Conservation (phyloP, 2,329 filamentous ascomycete genomes). For the Ilyonectria robusta region DNA sequence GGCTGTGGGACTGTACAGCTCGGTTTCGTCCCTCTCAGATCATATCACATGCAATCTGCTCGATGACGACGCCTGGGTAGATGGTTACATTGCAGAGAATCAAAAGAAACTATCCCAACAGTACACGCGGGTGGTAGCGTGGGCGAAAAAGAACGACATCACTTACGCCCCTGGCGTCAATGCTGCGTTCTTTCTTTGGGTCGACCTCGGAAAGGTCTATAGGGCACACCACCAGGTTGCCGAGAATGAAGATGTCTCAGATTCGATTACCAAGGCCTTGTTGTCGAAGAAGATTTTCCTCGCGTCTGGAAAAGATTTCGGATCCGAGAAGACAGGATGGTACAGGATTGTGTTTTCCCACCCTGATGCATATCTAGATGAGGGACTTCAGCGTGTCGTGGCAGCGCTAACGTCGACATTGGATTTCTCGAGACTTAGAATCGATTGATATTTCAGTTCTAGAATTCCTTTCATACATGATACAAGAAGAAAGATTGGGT, state of each 20-base stretch:
- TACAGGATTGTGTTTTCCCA: conserved; percentile 58
- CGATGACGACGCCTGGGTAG: conserved; percentile 59
- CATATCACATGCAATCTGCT: conserved; percentile 58
- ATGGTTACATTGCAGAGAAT: conserved; percentile 61
- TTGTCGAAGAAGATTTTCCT: conserved; percentile 53
- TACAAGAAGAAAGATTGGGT: no score
- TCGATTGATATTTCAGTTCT: background rate
- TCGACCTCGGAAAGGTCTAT: conserved; percentile 59
- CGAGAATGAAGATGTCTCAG: conserved; percentile 42
- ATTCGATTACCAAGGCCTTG: conserved; percentile 47
- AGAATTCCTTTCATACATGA: background rate
- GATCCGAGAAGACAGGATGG: conserved; percentile 56
- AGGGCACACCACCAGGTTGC: conserved; percentile 28
- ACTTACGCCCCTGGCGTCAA: conserved; percentile 63
- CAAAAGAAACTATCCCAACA: conserved; percentile 54
- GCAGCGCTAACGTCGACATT: conserved; percentile 31
- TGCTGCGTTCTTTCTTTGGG: conserved; percentile 70
- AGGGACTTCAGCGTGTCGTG: conserved; percentile 44
- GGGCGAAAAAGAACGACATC: conserved; percentile 57
- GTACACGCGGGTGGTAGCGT: conserved; percentile 55
- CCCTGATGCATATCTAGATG: conserved; percentile 47
- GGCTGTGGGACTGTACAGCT: conserved; percentile 58
- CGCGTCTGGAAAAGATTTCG: conserved; percentile 54
- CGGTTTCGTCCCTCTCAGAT: conserved; percentile 61
- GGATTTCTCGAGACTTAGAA: background rate